These are phyloP conservation scores for Nelumbo lutea DNA, from an alignment of 164 flowering plant species.

Conservation along the genomic window DNA sequence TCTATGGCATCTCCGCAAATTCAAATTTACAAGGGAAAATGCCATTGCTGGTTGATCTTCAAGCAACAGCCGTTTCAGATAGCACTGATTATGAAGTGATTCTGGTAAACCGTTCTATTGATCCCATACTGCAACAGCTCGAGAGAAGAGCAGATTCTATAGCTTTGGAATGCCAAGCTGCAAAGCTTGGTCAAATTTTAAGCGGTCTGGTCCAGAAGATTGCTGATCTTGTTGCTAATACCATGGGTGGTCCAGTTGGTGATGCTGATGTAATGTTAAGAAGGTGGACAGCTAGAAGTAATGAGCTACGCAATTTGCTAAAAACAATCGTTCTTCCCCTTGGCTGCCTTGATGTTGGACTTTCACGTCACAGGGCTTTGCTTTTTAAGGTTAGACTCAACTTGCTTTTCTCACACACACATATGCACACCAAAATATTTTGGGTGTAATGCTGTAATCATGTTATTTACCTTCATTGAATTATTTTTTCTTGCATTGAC, in stretches of 20 bases:
- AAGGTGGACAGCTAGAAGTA: constrained; percentile 67
- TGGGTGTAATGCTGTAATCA: not conserved
- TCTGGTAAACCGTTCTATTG: constrained; percentile 64
- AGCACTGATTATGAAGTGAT: constrained; percentile 74
- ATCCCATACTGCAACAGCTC: constrained; percentile 60
- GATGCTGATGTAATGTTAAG: constrained; percentile 80
- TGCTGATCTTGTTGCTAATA: constrained; percentile 76
- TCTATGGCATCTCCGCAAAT: constrained; percentile 52
- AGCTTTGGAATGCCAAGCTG: constrained; percentile 42
- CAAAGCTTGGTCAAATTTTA: constrained; percentile 30
- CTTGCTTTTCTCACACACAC: not conserved
- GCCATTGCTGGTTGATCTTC: constrained; percentile 79
- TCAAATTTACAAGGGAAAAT: constrained; percentile 54
- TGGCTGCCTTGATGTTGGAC: constrained; percentile 85
- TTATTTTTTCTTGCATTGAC: not conserved
- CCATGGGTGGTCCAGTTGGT: constrained; percentile 94
- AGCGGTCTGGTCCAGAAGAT: constrained; percentile 73
- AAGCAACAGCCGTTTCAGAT: constrained; percentile 48
- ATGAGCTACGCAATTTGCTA: constrained; percentile 49
- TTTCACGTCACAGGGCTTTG: constrained; percentile 95
- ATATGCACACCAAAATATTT: not conserved
- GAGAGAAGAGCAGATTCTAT: constrained; percentile 53
- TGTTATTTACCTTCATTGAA: not conserved
- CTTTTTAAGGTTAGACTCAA: constrained; percentile 78
- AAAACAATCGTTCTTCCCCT: constrained; percentile 73